Base-by-base conservation (phyloP, 805 yeast genomes). In the Metschnikowia gelsemii region DNA sequence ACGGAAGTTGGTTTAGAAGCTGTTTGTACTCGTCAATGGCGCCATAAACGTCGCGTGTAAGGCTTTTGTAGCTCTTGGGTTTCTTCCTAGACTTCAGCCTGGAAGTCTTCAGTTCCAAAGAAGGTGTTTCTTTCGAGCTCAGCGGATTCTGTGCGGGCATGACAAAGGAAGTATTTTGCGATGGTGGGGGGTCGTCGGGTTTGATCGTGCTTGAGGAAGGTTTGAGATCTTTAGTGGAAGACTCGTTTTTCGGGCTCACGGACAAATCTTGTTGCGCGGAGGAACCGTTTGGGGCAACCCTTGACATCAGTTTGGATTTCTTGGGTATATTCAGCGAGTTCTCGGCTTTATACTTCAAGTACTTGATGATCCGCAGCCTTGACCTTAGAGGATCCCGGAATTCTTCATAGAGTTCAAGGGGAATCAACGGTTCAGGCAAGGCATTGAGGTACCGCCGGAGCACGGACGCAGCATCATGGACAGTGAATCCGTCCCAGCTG, bases 381-480 rank as follows among this genome's bases (percentile, higher is more conserved):
- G 73, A 67, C 39, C 78, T 65, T 35, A 91, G 72, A 4, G 96
- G 96, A 27, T 75, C 79, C 54, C 98, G 75, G 58, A 91, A 93
- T 20, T 70, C 70, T 51, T 85, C 87, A 61, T 91, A 93, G 46
- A 79, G 64, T 3, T 75, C 75, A 25, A 87, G 68, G 1, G 98
- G 96, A 16, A 93, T 81, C 42, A 93, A 72, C 0, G 98, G 98
- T 56, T 93, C 98, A 1, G 96, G 95, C 42, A 93, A 73, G 32
- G 88, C 82, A 57, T 89, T 88, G 47, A 93, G 72, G 60, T 78
- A 93, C 42, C 99, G 72, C 59, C 98, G 76, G 43, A 93, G 75
- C 17, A 93, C 72, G 14, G 93, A 86, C 2, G 98, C 96, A 1
- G 96, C 97, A 63, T 93, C 99, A 65, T 93, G 99, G 9, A 91